These are phyloP conservation scores for Pinguiococcus pyrenoidosus DNA, from an alignment of 108 stramenopile genomes.

Conservation along the genomic window DNA sequence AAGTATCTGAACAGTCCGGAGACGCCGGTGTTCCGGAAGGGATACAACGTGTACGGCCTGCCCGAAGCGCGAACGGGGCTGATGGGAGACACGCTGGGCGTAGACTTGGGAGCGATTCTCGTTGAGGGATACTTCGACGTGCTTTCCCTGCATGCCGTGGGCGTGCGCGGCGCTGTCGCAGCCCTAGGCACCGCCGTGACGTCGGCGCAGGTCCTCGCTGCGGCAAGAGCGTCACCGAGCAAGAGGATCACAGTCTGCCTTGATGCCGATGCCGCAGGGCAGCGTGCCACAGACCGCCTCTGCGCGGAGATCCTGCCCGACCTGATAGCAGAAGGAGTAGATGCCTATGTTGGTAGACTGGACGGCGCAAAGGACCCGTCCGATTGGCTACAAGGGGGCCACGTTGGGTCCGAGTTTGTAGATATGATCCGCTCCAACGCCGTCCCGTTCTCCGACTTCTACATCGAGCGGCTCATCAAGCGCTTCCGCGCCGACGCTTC, in stretches of 20 bases:
- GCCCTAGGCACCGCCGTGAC: slow-evolving; percentile 74
- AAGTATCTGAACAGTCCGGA: slow-evolving; percentile 89
- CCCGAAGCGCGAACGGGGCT: slow-evolving; percentile 37
- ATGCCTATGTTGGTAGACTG: slow-evolving; percentile 51
- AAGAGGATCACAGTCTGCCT: slow-evolving; percentile 56
- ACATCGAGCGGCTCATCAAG: slow-evolving; percentile 9
- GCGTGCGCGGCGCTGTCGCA: slow-evolving; percentile 58
- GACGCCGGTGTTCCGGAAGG: slow-evolving; percentile 65
- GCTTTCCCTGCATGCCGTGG: slow-evolving; percentile 61
- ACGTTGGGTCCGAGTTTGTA: slow-evolving; percentile 8
- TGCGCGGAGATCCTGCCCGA: slow-evolving; percentile 44
- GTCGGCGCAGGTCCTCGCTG: slow-evolving; percentile 48
- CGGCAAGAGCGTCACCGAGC: slow-evolving; percentile 31
- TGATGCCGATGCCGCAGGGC: slow-evolving; percentile 73
- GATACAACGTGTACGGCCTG: slow-evolving; percentile 57
- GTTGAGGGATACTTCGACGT: slow-evolving; percentile 92
- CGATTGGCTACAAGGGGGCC: slow-evolving; percentile 47
- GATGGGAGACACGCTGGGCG: slow-evolving; percentile 10
- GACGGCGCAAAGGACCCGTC: slow-evolving; percentile 59
- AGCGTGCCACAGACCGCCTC: slow-evolving; percentile 54
- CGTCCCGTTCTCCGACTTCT: slow-evolving; percentile 1
- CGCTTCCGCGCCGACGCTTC: slow-evolving; percentile 10
- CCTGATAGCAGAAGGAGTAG: slow-evolving; percentile 31
- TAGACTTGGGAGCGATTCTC: slow-evolving; percentile 33
- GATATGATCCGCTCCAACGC: slow-evolving; percentile 5